phyloP scores from a whole-genome alignment of 2,329 filamentous ascomycete species.

The Colletotrichum graminicola region DNA sequence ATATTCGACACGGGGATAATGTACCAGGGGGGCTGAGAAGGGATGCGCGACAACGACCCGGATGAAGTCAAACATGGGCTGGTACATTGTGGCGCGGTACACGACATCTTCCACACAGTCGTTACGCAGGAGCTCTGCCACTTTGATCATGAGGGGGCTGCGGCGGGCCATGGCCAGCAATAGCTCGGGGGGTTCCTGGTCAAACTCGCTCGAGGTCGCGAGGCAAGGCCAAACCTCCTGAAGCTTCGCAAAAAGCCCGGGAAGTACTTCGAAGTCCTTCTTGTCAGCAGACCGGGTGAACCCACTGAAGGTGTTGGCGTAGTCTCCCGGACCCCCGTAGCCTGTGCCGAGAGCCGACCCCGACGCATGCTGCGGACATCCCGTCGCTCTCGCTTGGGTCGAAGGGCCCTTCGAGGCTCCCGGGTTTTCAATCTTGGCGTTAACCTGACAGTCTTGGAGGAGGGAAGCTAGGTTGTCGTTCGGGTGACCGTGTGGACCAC shows the following conservation, averaged over 20 bases:
- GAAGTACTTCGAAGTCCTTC: neutral
- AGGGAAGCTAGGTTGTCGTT: constrained; percentile 5
- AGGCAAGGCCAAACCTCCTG: constrained; percentile 7
- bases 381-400: neutral
- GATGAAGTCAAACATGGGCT: constrained; percentile 14
- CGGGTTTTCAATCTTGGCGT: neutral
- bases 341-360: neutral
- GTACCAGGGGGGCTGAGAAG: constrained; percentile 1
- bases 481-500: constrained; percentile 8
- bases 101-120: constrained; percentile 42
- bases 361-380: too few relatives aligned
- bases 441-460: constrained; percentile 8
- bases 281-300: neutral
- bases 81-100: neutral
- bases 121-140: constrained; percentile 45
- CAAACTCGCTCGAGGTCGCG: constrained; percentile 4
- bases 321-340: neutral
- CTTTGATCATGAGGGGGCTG: constrained; percentile 46
- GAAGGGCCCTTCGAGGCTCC: neutral
- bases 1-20: neutral
- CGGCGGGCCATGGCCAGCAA: constrained; percentile 43
- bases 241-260: neutral
- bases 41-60: neutral
- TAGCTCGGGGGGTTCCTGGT: constrained; percentile 9
- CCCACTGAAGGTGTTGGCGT: too few relatives aligned